A percentile compares a stretch with the other conserved stretches of the same genome.
phyloP scores from a whole-genome alignment of 1,139 yeast genomes.

The Candida buenavistaensis region DNA sequence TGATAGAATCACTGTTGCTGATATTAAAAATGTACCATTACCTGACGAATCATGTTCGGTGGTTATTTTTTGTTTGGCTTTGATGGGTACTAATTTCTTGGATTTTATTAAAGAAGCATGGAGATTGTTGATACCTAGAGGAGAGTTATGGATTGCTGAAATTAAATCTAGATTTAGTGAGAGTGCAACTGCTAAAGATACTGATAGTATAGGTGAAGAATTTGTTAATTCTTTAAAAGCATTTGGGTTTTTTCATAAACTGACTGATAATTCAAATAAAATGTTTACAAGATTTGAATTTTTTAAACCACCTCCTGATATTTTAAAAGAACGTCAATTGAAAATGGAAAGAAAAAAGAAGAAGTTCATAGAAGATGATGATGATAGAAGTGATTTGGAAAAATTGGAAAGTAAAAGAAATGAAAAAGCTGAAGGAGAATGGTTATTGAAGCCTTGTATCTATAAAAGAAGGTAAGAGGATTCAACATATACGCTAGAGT shows the following conservation, averaged over 20 bases:
- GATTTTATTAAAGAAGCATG: constrained; percentile 91
- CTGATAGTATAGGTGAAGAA: constrained; percentile 58
- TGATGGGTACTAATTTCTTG: constrained; percentile 95
- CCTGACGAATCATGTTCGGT: constrained; percentile 75
- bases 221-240: constrained; percentile 77
- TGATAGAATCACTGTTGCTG: constrained; percentile 91
- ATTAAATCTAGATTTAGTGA: constrained; percentile 89
- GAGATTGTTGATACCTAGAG: constrained; percentile 82
- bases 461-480: constrained; percentile 78
- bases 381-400: constrained; percentile 63
- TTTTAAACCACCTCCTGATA: constrained; percentile 78
- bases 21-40: constrained; percentile 86
- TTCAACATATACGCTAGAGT: no score
- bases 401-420: constrained; percentile 55
- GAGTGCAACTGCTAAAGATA: constrained; percentile 23
- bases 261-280: constrained; percentile 82
- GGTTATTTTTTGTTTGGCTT: constrained; percentile 87
- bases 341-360: constrained; percentile 63
- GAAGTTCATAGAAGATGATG: constrained; percentile 75
- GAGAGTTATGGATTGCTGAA: constrained; percentile 97
- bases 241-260: constrained; percentile 83
- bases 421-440: constrained; percentile 73
- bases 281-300: constrained; percentile 96
- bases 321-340: constrained; percentile 63
- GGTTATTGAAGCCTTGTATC: constrained; percentile 93